These are phyloP conservation scores for Diplodia seriata DNA, from an alignment of 2,329 filamentous ascomycete species.

Conservation along the genomic window DNA sequence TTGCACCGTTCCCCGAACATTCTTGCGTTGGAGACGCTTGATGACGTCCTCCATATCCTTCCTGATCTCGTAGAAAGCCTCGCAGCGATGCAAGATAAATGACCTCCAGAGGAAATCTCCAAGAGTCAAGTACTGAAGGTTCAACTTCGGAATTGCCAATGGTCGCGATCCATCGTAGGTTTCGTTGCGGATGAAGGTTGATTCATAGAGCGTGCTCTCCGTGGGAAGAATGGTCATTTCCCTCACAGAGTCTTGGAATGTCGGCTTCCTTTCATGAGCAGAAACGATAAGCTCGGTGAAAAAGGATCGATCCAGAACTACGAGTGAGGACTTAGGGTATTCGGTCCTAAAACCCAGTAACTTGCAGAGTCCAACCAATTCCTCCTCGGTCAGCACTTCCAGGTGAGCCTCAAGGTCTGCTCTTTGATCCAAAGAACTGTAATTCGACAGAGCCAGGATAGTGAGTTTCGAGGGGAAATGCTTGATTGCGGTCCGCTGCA, in stretches of 20 bases:
- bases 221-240: slow-evolving; percentile 82
- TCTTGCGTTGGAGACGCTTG: slow-evolving; percentile 75
- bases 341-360: slow-evolving; percentile 78
- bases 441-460: slow-evolving; percentile 91
- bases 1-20: slow-evolving; percentile 52
- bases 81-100: slow-evolving; percentile 84
- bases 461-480: slow-evolving; percentile 89
- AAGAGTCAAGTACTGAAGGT: slow-evolving; percentile 92
- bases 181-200: slow-evolving; percentile 79
- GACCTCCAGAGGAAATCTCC: slow-evolving; percentile 98
- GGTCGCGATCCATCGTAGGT: slow-evolving; percentile 86
- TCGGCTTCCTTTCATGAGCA: slow-evolving; percentile 76
- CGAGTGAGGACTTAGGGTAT: slow-evolving; percentile 76
- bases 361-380: slow-evolving; percentile 72
- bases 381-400: slow-evolving; percentile 73
- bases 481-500: slow-evolving; percentile 80
- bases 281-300: slow-evolving; percentile 75
- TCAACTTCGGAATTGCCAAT: slow-evolving; percentile 90
- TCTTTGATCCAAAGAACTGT: slow-evolving; percentile 82
- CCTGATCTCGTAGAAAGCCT: slow-evolving; percentile 91
- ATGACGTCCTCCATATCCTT: slow-evolving; percentile 87
- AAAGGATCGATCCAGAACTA: slow-evolving; percentile 69
- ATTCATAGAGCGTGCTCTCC: slow-evolving; percentile 80
- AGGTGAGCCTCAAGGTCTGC: slow-evolving; percentile 80
- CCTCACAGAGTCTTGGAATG: slow-evolving; percentile 80